phyloP scores from a whole-genome alignment of 345 rosid species.

The Salix exigua region DNA sequence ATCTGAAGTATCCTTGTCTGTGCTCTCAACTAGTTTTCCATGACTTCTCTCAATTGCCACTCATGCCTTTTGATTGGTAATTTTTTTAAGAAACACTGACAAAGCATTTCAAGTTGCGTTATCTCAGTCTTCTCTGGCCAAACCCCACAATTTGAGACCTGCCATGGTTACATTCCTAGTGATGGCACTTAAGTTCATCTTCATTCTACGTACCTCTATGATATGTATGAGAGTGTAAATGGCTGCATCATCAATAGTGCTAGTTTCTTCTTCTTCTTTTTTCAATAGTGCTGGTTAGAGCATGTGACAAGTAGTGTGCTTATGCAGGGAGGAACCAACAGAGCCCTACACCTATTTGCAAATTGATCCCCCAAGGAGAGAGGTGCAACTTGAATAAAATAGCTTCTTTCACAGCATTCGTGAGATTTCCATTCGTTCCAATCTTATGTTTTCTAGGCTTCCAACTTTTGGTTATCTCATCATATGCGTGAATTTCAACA shows the following conservation, averaged over 20 bases:
- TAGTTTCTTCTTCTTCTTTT: too few relatives aligned
- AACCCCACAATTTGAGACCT: too few relatives aligned
- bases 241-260: not conserved
- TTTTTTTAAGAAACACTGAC: not conserved
- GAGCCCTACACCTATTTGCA: conserved; percentile 78
- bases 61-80: not conserved
- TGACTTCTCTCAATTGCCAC: not conserved
- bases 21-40: not conserved
- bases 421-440: not conserved
- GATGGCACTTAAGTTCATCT: too few relatives aligned
- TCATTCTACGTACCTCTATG: not conserved
- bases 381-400: conserved; percentile 56
- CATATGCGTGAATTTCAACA: not conserved
- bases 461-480: not conserved
- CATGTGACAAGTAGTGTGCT: conserved; percentile 12
- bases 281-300: not conserved
- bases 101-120: not conserved
- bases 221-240: too few relatives aligned
- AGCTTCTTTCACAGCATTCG: not conserved
- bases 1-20: not conserved
- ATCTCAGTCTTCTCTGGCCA: not conserved
- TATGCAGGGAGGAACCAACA: conserved; percentile 87
- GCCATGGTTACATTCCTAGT: too few relatives aligned
- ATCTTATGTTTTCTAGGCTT: not conserved
- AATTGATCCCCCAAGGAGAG: conserved; percentile 71